Base-by-base conservation (phyloP, 768 basidiomycete genomes). In the Kwoniella mangroviensis region DNA sequence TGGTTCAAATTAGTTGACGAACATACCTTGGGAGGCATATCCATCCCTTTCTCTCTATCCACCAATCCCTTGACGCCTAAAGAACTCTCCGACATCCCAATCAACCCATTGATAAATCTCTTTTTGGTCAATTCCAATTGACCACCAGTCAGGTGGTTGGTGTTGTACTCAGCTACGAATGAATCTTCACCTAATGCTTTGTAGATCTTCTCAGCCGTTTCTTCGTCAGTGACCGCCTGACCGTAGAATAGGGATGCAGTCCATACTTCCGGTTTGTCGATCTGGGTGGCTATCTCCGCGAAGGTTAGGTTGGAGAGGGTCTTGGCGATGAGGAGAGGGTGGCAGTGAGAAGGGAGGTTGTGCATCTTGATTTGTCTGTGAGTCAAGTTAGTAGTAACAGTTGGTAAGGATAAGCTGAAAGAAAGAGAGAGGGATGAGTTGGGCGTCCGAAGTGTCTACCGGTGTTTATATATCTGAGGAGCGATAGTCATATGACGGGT, bases 221-320 rank as follows among this genome's bases (percentile, higher is more conserved):
- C 43, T 6, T 72, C 70, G 42, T 78, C 74, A 55, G 68, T 63
- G 2, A 62, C 61, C 26, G 78, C 79, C 42, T 78, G 77, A 26
- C 80, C 80, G 63, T 79, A 79, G 67, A 81, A 81, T 11, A 81
- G 57, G n/a, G 80, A 78, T 7, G 80, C 75, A 17, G 79, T 79
- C 78, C 79, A 81, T 28, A 81, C 80, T 73, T 81, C 80, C n/a
- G 80, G 80, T 59, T 75, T 75, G 10, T 70, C 58, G 56, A 81
- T 61, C 40, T 71, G 45, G 19, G 71, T 49, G 13, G 80, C 69
- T 51, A 81, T 79, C 59, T 78, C 65, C 19, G 65, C 71, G 51
- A 81, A 81, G 12, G 75, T 79, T 21, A 79, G 67, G 41, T 72
- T 73, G 52, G 70, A 70, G 15, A 43, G n/a, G 11, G 66, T 62